Conservation (phyloP, 768 basidiomycete genomes). For the Chalciporus pseudorubinellus region DNA sequence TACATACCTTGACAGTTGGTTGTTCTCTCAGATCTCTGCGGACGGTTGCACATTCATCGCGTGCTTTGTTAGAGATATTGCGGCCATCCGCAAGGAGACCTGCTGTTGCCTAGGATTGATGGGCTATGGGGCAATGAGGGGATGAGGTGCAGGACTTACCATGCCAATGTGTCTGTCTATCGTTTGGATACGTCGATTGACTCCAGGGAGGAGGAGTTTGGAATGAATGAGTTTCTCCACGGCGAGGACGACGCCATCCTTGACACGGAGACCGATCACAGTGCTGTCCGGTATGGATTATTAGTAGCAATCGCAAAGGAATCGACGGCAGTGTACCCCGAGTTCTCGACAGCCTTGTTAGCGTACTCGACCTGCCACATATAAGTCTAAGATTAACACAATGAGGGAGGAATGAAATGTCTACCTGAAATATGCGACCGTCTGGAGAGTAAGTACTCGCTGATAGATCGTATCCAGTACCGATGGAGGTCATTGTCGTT, state of each 20-base stretch:
- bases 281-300: slow-evolving; percentile 51
- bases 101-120: slow-evolving; percentile 70
- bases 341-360: slow-evolving; percentile 97
- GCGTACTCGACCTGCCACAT: slow-evolving; percentile 87
- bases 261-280: slow-evolving; percentile 92
- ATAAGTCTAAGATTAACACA: slow-evolving; percentile 2
- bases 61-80: slow-evolving; percentile 78
- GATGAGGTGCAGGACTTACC: slow-evolving; percentile 41
- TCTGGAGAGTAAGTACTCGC: slow-evolving; percentile 95
- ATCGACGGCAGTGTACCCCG: slow-evolving; percentile 58
- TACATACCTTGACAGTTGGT: slow-evolving; percentile 72
- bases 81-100: slow-evolving; percentile 93
- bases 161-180: slow-evolving; percentile 93
- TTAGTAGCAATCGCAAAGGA: neutral
- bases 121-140: neutral
- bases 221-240: slow-evolving; percentile 98
- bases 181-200: slow-evolving; percentile 90
- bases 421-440: slow-evolving; percentile 97
- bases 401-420: neutral
- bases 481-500: slow-evolving; percentile 88
- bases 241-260: slow-evolving; percentile 91
- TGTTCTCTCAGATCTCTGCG: slow-evolving; percentile 72
- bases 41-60: slow-evolving; percentile 77
- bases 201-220: slow-evolving; percentile 90
- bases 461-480: slow-evolving; percentile 97